phyloP scores from a whole-genome alignment of 768 basidiomycete species.

The Nevesoporus exiguus region DNA sequence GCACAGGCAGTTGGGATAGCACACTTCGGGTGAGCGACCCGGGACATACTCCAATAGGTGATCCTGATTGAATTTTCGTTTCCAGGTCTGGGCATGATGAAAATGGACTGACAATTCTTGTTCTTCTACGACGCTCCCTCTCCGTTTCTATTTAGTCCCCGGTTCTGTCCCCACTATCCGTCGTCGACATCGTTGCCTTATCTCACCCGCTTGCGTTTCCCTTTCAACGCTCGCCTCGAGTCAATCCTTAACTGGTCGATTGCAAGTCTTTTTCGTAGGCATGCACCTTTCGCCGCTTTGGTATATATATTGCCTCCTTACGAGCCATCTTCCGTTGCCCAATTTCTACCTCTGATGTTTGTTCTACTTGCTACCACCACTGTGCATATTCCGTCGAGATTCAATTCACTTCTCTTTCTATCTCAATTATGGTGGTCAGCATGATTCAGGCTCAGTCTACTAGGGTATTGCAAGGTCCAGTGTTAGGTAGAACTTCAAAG shows the following conservation, averaged over 20 bases:
- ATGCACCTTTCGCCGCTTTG: conserved; percentile 32
- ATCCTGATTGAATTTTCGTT: conserved; percentile 11
- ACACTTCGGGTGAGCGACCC: conserved; percentile 75
- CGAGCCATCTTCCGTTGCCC: conserved; percentile 30
- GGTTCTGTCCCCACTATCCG: conserved; percentile 30
- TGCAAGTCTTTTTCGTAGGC: conserved; percentile 35
- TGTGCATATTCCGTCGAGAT: conserved; percentile 45
- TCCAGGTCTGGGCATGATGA: conserved; percentile 81
- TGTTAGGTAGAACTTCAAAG: conserved; percentile 5
- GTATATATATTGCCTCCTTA: conserved; percentile 37
- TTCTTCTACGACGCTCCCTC: conserved; percentile 24
- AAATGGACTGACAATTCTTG: conserved; percentile 26
- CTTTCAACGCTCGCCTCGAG: conserved; percentile 49
- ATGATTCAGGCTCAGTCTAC: not conserved
- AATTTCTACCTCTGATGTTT: conserved; percentile 34
- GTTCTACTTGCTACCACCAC: conserved; percentile 35
- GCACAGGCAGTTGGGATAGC: conserved; percentile 98
- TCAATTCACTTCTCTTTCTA: conserved; percentile 34
- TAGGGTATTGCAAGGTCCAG: not conserved
- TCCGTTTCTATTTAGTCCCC: conserved; percentile 20
- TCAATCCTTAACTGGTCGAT: conserved; percentile 56
- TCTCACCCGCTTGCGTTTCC: conserved; percentile 51
- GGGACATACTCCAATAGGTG: not conserved
- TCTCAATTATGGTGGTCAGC: not conserved
- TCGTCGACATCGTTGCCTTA: conserved; percentile 51